A percentile compares a stretch with the other conserved stretches of the same genome.
These are phyloP conservation scores for Mycena metata DNA, from an alignment of 768 basidiomycete genomes.

Conservation along the genomic window DNA sequence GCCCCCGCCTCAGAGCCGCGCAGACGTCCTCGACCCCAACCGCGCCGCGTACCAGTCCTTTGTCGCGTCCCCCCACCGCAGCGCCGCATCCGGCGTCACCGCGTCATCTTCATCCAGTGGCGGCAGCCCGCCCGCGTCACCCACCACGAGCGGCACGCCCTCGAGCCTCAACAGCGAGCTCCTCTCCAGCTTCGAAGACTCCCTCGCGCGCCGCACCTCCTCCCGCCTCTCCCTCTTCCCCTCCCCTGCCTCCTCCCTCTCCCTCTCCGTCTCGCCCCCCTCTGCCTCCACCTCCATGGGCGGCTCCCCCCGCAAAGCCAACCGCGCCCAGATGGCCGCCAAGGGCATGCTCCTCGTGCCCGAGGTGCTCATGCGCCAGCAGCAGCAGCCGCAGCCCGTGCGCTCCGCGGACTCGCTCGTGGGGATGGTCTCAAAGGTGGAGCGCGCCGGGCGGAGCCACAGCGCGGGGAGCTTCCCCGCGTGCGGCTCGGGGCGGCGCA, in stretches of 20 bases:
- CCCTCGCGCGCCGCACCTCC: constrained; percentile 44
- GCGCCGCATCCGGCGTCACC: constrained; percentile 60
- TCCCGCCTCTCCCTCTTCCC: constrained; percentile 69
- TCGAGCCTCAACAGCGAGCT: constrained; percentile 58
- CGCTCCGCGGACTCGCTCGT: constrained; percentile 26
- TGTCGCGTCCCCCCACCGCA: constrained; percentile 65
- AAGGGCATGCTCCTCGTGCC: constrained; percentile 50
- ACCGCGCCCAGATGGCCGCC: constrained; percentile 4
- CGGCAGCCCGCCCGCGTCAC: constrained; percentile 51
- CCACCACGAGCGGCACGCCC: constrained; percentile 52
- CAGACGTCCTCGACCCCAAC: constrained; percentile 47
- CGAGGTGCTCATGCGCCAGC: constrained; percentile 46
- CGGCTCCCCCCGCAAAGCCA: constrained; percentile 9
- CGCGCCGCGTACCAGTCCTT: constrained; percentile 59
- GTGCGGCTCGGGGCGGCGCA: constrained; percentile 37
- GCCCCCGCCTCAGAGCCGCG: constrained; percentile 52
- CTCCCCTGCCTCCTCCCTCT: constrained; percentile 40
- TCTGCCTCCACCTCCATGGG: constrained; percentile 31
- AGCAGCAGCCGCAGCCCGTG: too few species aligned
- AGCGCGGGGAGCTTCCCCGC: constrained; percentile 48
- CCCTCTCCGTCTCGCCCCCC: constrained; percentile 42
- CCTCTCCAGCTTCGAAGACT: constrained; percentile 46
- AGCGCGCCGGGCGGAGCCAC: constrained; percentile 52
- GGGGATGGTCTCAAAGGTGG: constrained; percentile 5
- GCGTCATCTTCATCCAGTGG: constrained; percentile 35